Evolutionary conservation across 2,329 filamentous ascomycete genomes (phyloP).

Genomic region (Mollisiaceae sp.): DNA sequence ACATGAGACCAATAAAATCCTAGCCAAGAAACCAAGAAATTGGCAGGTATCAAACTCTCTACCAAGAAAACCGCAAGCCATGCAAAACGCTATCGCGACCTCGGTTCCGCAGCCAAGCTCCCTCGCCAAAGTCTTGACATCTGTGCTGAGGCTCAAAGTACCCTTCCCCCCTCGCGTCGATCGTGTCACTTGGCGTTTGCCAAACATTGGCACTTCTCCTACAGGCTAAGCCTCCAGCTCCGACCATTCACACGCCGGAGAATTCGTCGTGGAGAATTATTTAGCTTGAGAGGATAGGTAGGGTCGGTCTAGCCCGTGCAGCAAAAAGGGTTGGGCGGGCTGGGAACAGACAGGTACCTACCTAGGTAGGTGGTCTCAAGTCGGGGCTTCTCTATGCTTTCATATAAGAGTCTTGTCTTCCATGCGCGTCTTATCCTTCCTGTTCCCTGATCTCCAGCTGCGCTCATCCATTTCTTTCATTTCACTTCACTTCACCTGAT

Average conservation of each 20-base stretch:
- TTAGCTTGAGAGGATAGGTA: constrained; percentile 18
- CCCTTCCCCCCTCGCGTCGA: constrained; percentile 17
- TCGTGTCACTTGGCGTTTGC: constrained; percentile 40
- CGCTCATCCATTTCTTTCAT: constrained; percentile 30
- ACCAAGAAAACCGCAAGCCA: constrained; percentile 24
- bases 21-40: constrained; percentile 22
- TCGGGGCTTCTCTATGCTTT: constrained; percentile 28
- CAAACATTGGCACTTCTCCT: constrained; percentile 36
- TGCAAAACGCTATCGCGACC: constrained; percentile 32
- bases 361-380: constrained; percentile 18
- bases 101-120: constrained; percentile 35
- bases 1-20: constrained; percentile 13
- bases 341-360: constrained; percentile 12
- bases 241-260: background rate
- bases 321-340: constrained; percentile 9
- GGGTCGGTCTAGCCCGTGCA: constrained; percentile 29
- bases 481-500: constrained; percentile 21
- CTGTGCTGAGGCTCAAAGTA: constrained; percentile 31
- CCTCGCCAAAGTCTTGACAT: constrained; percentile 23
- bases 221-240: constrained; percentile 21
- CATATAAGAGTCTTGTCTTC: constrained; percentile 34
- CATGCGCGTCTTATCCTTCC: constrained; percentile 28
- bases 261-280: constrained; percentile 13
- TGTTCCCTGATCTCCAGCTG: constrained; percentile 34
- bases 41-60: constrained; percentile 31